Base-by-base conservation (phyloP, 1,284 basidiomycete species). In the Vanrija humicola region DNA sequence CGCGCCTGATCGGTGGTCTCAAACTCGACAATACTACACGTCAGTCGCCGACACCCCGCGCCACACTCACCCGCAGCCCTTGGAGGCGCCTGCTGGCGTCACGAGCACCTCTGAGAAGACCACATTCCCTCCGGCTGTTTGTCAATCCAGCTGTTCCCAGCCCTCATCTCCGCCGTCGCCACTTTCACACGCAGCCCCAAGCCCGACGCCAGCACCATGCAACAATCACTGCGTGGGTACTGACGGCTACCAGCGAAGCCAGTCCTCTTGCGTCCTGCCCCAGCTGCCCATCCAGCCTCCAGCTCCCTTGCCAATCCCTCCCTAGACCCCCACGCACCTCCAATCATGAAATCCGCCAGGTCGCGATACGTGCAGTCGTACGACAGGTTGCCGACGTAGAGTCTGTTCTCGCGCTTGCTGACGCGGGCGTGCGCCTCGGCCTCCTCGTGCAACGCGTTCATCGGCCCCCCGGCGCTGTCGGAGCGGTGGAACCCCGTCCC, bases 291-390 rank as follows among this genome's bases (percentile, higher is more conserved):
- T 43, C 38, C 56, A 58, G 43, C 21, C 48, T 10, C 43, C 28
- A 9, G 12, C 43, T 38, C 55, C 5, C 38, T 5, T 16, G 23
- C 48, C 48, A 42, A 14, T 7, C 28, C 6, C 28, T 8, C 10
- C 28, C 28, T 6, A 28, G 28, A 7, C 84, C 84, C 84, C 84
- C 79, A 94, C 92, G 86, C 89, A 96, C 93, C 92, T 92, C 90
- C 89, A 86, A 88, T 84, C 90, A 95, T 94, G 76, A 94, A 95
- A 86, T 93, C 89, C 84, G 93, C 91, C 79, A 98, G 83, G 81
- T 96, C 92, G 79, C 89, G 86, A 81, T 94, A 96, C 80, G 89
- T 94, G 84, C 93, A 90, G 77, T 94, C 90, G 82, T 96, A 98
- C 74, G 88, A 89, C 78, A 98, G 84, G 78, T 98, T 98, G 73